Evolutionary conservation across 2,329 filamentous ascomycete genomes (phyloP).

Genomic region (Penicillium sp.): DNA sequence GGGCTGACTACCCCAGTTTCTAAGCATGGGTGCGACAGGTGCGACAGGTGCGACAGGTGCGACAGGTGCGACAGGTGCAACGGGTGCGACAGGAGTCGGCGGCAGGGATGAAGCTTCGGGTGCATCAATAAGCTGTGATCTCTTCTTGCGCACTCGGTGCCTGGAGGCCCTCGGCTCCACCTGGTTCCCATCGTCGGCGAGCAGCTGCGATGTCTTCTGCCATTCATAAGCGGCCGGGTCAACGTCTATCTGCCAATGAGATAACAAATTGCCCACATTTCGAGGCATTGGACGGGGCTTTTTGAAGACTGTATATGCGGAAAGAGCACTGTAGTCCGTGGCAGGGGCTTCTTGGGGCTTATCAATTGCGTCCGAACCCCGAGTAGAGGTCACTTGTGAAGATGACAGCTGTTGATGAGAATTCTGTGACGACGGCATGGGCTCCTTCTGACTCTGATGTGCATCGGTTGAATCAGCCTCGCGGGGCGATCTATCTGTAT

Average conservation of each 20-base stretch:
- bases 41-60: conserved; percentile 18
- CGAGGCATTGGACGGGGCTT: conserved; percentile 17
- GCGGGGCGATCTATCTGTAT: not conserved
- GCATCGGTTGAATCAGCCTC: not conserved
- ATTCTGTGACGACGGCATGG: not conserved
- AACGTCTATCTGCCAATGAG: conserved; percentile 34
- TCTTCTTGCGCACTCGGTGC: conserved; percentile 27
- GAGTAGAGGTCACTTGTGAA: conserved; percentile 11
- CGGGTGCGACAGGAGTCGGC: conserved; percentile 24
- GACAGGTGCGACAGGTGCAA: conserved; percentile 18
- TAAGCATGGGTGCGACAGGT: conserved; percentile 22
- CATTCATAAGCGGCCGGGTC: conserved; percentile 36
- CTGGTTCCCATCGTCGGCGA: conserved; percentile 21
- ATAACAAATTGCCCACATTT: conserved; percentile 29
- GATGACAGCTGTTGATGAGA: not conserved
- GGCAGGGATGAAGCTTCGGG: conserved; percentile 18
- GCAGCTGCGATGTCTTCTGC: conserved; percentile 22
- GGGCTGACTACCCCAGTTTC: conserved; percentile 34
- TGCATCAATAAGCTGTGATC: conserved; percentile 15
- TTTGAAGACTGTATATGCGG: conserved; percentile 31
- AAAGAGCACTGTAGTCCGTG: conserved; percentile 20
- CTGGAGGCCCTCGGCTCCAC: conserved; percentile 17
- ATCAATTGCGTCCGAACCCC: not conserved
- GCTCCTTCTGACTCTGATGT: not conserved
- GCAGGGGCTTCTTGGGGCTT: not conserved